A percentile compares a stretch with the other conserved stretches of the same genome.
Conservation (phyloP, 305 asterid genomes). For the Fraxinus paxiana region DNA sequence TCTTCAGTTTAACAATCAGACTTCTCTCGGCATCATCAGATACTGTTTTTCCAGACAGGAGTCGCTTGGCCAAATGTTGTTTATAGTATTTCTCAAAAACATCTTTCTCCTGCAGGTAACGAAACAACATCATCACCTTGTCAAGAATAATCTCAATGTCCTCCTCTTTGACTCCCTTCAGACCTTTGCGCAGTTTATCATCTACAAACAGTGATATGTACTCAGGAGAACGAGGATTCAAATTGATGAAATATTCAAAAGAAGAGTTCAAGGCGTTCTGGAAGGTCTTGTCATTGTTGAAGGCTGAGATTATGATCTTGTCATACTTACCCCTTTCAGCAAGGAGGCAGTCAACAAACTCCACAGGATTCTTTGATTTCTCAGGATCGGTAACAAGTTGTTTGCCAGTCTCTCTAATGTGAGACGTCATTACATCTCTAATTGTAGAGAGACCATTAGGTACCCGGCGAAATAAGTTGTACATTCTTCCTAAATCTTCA, state of each 20-base stretch:
- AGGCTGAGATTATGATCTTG: conserved; percentile 39
- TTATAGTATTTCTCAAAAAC: conserved; percentile 56
- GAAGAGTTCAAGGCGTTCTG: conserved; percentile 52
- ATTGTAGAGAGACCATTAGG: conserved; percentile 37
- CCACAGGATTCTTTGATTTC: conserved; percentile 45
- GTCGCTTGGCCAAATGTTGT: conserved; percentile 54
- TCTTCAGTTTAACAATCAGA: conserved; percentile 49
- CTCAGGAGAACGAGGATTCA: conserved; percentile 51
- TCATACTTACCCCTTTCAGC: conserved; percentile 44
- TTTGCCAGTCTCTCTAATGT: conserved; percentile 46
- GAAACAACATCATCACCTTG: conserved; percentile 54
- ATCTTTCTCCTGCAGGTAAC: conserved; percentile 59
- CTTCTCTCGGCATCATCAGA: conserved; percentile 58
- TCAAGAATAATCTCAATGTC: conserved; percentile 46
- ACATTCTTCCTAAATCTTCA: conserved; percentile 49
- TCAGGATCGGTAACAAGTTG: conserved; percentile 52
- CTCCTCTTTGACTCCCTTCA: conserved; percentile 54
- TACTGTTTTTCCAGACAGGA: conserved; percentile 43
- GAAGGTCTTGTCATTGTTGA: conserved; percentile 49
- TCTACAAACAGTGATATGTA: conserved; percentile 51
- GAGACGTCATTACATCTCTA: conserved; percentile 46
- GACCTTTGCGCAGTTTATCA: conserved; percentile 45
- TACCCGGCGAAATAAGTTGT: conserved; percentile 42
- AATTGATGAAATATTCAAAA: conserved; percentile 46
- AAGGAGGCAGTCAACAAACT: conserved; percentile 44